These are phyloP conservation scores for Geotrichum klebahnii DNA, from an alignment of 1,139 yeast species.

Conservation along the genomic window DNA sequence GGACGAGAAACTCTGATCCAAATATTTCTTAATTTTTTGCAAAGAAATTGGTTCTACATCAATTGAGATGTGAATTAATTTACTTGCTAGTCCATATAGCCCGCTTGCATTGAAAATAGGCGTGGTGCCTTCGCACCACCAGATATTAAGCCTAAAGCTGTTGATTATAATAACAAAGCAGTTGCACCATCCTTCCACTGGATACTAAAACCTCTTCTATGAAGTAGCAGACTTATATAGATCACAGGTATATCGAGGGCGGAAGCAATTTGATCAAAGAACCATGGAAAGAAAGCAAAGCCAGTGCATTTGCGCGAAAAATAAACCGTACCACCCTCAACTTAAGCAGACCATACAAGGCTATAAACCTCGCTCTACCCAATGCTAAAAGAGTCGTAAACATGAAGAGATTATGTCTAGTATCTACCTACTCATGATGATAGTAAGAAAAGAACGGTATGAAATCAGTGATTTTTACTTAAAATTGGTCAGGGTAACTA, in stretches of 20 bases:
- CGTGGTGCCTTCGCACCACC: no score
- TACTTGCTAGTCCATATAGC: no score
- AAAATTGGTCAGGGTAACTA: neutral
- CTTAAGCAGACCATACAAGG: neutral
- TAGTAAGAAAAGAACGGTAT: neutral
- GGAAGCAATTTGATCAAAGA: conserved; percentile 7
- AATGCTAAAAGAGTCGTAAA: conserved; percentile 5
- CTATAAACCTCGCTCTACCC: neutral
- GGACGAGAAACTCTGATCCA: no score
- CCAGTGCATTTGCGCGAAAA: neutral
- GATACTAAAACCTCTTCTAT: conserved; percentile 2
- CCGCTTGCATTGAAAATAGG: no score
- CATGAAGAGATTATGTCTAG: conserved; percentile 1
- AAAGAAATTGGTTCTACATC: no score
- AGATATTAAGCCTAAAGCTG: no score
- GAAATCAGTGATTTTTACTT: neutral
- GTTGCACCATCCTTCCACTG: no score
- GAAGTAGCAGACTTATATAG: neutral
- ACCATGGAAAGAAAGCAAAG: conserved; percentile 8
- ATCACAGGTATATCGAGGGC: conserved; percentile 6
- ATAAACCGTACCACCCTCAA: conserved; percentile 6
- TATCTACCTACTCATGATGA: conserved; percentile 7
- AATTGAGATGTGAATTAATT: no score
- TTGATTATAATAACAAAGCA: no score
- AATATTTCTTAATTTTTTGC: no score